A percentile compares a stretch with the other conserved stretches of the same genome.
These are phyloP conservation scores for Colletotrichum aenigma DNA, from an alignment of 2,329 filamentous ascomycete genomes.

Conservation along the genomic window DNA sequence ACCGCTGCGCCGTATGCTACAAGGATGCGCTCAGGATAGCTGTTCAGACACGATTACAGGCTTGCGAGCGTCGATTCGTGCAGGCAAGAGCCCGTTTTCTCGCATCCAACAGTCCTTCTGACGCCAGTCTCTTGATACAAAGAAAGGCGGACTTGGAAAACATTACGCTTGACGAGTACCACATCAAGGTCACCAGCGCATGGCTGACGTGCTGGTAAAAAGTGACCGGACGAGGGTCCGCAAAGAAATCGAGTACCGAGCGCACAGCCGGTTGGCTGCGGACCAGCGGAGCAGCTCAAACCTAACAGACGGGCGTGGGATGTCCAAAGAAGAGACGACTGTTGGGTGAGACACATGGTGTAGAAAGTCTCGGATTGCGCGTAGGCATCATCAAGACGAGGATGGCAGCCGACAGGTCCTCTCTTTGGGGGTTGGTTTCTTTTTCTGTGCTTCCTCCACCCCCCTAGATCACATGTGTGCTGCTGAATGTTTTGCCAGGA, in stretches of 20 bases:
- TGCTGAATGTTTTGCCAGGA: not conserved
- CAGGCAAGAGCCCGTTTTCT: not conserved
- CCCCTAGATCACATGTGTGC: not conserved
- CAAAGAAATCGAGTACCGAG: not conserved
- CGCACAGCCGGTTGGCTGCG: not conserved
- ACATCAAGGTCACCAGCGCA: not conserved
- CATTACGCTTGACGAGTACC: not conserved
- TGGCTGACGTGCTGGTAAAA: not conserved
- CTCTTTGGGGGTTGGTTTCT: not conserved
- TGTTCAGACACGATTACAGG: not conserved
- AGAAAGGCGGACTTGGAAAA: constrained; percentile 9
- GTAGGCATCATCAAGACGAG: not conserved
- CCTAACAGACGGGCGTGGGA: not conserved
- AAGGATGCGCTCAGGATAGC: not conserved
- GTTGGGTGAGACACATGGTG: not conserved
- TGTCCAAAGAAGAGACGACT: not conserved
- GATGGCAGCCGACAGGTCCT: not conserved
- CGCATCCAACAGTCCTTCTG: not conserved
- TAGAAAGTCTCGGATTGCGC: not conserved
- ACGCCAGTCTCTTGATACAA: not conserved
- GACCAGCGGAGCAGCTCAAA: not conserved
- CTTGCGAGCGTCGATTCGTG: not conserved
- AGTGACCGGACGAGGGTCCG: not conserved
- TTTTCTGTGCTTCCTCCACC: not conserved
- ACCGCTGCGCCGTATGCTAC: constrained; percentile 23